Evolutionary conservation across 1,284 basidiomycete species (phyloP).

Genomic region (Ceratobasidium sp.): DNA sequence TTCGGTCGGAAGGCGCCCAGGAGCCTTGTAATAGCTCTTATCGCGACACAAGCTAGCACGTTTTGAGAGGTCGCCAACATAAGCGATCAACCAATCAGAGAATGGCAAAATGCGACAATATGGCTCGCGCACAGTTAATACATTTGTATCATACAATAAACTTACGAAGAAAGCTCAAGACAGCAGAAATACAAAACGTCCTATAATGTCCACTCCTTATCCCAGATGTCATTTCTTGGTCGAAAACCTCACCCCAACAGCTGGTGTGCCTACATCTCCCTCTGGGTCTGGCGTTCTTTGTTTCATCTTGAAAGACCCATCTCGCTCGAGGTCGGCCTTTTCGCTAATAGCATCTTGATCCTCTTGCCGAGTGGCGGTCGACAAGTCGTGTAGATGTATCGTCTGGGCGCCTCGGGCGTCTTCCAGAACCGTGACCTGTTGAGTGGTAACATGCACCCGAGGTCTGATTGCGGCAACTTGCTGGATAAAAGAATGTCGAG

Average conservation of each 20-base stretch:
- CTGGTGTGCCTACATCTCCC: conserved; percentile 5
- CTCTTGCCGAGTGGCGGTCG: conserved; percentile 3
- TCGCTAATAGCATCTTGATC: conserved; percentile 34
- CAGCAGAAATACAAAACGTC: too few species aligned
- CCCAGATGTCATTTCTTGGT: background rate
- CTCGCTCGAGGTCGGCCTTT: conserved; percentile 23
- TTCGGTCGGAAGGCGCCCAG: background rate
- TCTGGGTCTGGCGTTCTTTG: background rate
- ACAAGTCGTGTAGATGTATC: conserved; percentile 40
- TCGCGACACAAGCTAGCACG: too few species aligned
- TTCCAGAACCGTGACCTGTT: conserved; percentile 39
- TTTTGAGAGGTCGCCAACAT: too few species aligned
- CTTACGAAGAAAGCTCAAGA: too few species aligned
- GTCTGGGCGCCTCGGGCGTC: conserved; percentile 32
- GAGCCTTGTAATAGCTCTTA: too few species aligned
- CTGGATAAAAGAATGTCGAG: conserved; percentile 43
- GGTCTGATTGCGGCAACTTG: conserved; percentile 17
- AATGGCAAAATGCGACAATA: too few species aligned
- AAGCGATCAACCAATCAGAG: too few species aligned
- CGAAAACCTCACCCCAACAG: conserved; percentile 19
- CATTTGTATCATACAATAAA: too few species aligned
- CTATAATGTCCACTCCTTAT: background rate
- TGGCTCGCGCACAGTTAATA: too few species aligned
- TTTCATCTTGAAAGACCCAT: conserved; percentile 19
- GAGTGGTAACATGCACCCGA: conserved; percentile 30